Evolutionary conservation across 805 yeast genomes (phyloP), one percentile per base, ranked within the genome.

Genomic region (Komagataella pastoris): DNA sequence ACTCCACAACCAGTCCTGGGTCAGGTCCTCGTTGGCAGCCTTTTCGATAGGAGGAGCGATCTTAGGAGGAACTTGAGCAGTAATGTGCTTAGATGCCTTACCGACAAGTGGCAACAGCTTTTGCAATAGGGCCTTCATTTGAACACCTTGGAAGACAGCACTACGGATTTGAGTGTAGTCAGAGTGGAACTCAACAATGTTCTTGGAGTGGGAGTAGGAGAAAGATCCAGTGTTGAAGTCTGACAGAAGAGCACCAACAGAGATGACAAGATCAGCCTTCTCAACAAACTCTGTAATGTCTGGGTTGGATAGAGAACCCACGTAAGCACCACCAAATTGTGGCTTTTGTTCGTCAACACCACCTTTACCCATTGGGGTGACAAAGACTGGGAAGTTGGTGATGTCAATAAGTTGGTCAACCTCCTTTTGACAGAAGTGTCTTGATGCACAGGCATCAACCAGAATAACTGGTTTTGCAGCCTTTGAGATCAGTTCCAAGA

Each of bases 171-270:
- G 82, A 64, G 81, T 79, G 72, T 80, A 74, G 69, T 83, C 85
- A 17, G 89, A 82, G 70, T 83, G 90, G 77, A 83, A 81, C 71
- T 83, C 90, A 57, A 83, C 78, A 61, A 83, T 77, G 71, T 83
- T 83, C 67, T 77, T 80, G 59, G 90, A 83, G 73, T 82, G 82
- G 53, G 83, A 76, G 71, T 83, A 83, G 44, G 88, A 80, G 74
- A 83, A 83, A 18, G 95, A 84, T 64, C 95, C 95, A 49, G 96
- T 87, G 76, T 87, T 87, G 80, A 84, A 88, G 69, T 87, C 96
- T 50, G 93, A 85, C 63, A 87, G 72, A 64, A 87, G 71, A 50
- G 89, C 90, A 67, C 96, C 96, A 59, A 86, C 76, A 40, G 91
- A 82, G 54, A 87, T 66, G 53, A 87, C 75, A 66, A 86, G 74